These are phyloP conservation scores for Plantago elongata DNA, from an alignment of 257 asterid species.

Conservation along the genomic window DNA sequence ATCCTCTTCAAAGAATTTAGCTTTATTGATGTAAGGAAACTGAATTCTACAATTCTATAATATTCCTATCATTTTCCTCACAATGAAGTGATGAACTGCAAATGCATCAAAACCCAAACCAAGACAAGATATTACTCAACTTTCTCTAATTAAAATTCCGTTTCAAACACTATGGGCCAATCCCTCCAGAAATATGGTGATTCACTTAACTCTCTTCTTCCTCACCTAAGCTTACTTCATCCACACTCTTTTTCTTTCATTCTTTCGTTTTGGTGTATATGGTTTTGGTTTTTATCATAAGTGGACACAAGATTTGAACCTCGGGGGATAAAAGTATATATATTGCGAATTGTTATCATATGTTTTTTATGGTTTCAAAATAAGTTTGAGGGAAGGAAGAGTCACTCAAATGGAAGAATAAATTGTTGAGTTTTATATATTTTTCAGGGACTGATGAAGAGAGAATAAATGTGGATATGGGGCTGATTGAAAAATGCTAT, in stretches of 20 bases:
- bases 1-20: not conserved
- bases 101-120: not conserved
- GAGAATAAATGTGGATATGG: constrained; percentile 38
- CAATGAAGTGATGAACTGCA: not conserved
- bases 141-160: too few species aligned
- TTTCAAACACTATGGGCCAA: constrained; percentile 37
- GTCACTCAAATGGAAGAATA: too few species aligned
- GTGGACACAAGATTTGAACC: too few species aligned
- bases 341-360: too few species aligned
- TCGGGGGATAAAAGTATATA: too few species aligned
- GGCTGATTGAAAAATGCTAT: constrained; percentile 38
- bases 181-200: constrained; percentile 46
- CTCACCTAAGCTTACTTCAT: too few species aligned
- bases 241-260: not conserved
- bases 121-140: too few species aligned
- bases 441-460: constrained; percentile 50
- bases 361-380: too few species aligned
- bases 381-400: too few species aligned
- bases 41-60: not conserved
- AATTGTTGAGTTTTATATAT: too few species aligned
- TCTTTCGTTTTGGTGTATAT: too few species aligned
- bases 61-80: not conserved
- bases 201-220: not conserved
- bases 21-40: constrained; percentile 11
- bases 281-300: too few species aligned